Conservation (phyloP, 257 asterid genomes). For the Solanum etuberosum region DNA sequence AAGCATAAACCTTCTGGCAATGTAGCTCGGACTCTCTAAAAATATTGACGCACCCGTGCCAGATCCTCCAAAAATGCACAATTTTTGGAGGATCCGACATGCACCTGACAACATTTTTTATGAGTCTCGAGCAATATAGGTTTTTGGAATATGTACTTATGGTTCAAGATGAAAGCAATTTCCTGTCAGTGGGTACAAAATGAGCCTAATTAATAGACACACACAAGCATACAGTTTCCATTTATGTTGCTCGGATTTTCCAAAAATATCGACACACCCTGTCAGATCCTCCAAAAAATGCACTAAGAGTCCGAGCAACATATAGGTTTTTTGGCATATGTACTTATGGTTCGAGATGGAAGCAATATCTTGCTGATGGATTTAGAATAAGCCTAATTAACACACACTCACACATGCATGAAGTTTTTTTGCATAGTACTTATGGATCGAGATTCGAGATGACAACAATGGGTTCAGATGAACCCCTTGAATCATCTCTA, state of each 20-base stretch:
- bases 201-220: background rate
- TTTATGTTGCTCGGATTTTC: background rate
- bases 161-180: background rate
- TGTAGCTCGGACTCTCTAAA: background rate
- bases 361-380: background rate
- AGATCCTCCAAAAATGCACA: background rate
- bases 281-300: background rate
- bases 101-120: background rate
- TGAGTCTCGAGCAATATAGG: background rate
- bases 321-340: background rate
- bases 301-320: background rate
- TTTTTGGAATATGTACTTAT: background rate
- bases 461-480: background rate
- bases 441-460: background rate
- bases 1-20: accelerated
- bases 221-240: background rate
- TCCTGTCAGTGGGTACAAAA: background rate
- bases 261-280: background rate
- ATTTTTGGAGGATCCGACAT: background rate
- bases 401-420: background rate
- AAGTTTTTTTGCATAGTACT: background rate
- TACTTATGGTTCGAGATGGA: background rate
- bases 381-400: background rate
- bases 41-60: background rate
- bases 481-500: background rate